These are phyloP conservation scores for Starmera amethionina DNA, from an alignment of 805 yeast species.

Conservation along the genomic window DNA sequence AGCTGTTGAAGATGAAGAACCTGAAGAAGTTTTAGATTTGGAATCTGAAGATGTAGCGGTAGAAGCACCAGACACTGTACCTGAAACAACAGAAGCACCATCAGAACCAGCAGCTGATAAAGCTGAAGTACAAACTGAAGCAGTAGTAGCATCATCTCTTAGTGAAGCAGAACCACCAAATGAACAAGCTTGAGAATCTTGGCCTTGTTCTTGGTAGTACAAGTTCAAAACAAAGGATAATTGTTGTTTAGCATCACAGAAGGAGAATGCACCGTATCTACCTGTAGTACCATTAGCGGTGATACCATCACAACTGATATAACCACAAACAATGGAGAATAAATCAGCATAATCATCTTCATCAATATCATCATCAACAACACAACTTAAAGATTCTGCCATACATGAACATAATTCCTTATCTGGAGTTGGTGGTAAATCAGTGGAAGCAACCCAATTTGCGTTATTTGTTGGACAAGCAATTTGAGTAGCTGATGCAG, in stretches of 20 bases:
- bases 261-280: slow-evolving; percentile 62
- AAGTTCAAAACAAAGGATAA: slow-evolving; percentile 55
- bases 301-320: slow-evolving; percentile 51
- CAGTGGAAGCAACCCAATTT: slow-evolving; percentile 59
- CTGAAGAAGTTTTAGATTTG: slow-evolving; percentile 3
- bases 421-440: slow-evolving; percentile 74
- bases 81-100: slow-evolving; percentile 54
- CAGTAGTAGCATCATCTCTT: slow-evolving; percentile 34
- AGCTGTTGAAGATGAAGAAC: slow-evolving; percentile 7
- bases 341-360: slow-evolving; percentile 49
- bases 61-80: slow-evolving; percentile 20
- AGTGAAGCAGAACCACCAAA: slow-evolving; percentile 62
- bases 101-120: slow-evolving; percentile 58
- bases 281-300: slow-evolving; percentile 54
- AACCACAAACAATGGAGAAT: slow-evolving; percentile 48
- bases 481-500: slow-evolving; percentile 34
- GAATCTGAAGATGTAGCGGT: slow-evolving; percentile 11
- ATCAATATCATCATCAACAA: slow-evolving; percentile 44
- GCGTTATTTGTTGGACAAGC: slow-evolving; percentile 50
- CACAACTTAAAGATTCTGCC: slow-evolving; percentile 46
- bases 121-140: slow-evolving; percentile 44
- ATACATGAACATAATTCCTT: slow-evolving; percentile 55
- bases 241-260: slow-evolving; percentile 58
- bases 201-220: slow-evolving; percentile 44
- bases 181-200: slow-evolving; percentile 43